Evolutionary conservation across 352 stramenopile genomes (phyloP), one percentile per base, ranked within the genome.

Genomic region (Phytophthora sp.): DNA sequence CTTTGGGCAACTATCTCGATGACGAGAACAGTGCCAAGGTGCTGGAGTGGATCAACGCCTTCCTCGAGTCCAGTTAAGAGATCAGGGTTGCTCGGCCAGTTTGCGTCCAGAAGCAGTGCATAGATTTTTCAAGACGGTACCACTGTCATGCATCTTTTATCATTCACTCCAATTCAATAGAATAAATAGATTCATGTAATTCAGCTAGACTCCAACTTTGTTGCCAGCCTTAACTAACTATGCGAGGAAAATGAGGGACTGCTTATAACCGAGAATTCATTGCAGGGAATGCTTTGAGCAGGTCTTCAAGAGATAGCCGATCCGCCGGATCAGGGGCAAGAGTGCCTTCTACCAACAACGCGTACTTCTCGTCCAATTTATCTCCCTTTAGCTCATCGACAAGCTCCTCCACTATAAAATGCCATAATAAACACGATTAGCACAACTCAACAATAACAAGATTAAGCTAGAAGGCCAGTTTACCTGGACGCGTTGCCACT

Each of bases 31-130:
- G 73, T 35, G 7, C n/a, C 27, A 86, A 83, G 42, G 80, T 77
- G 39, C 36, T 88, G 8, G 85, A 94, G 70, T 94, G 85, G 85
- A 60, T 91, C 55, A 69, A 88, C 31, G 85, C 83, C 6, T 88
- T 94, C 45, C 53, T 90, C 2, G 44, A 74, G 9, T 57, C 74
- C n/a, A 70, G 72, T 26, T 67, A 50, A 73, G 39, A 15, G 15
- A 44, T 41, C 18, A 9, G 31, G 49, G 13, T 12, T 24, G 26
- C 29, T 33, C n/a, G n/a, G n/a, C n/a, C n/a, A n/a, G 24, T 12
- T 24, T 11, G 44, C 21, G 23, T 0, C 5, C 15, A 45, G 18
- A 24, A 24, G 26, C 9, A 24, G 18, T 6, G 39, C 39, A n/a
- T 49, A 54, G 26, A 54, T 18, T 54, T 38, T n/a, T 24, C 9